These are phyloP conservation scores for Clohesyomyces aquaticus DNA, from an alignment of 495 filamentous ascomycete species.

Conservation along the genomic window DNA sequence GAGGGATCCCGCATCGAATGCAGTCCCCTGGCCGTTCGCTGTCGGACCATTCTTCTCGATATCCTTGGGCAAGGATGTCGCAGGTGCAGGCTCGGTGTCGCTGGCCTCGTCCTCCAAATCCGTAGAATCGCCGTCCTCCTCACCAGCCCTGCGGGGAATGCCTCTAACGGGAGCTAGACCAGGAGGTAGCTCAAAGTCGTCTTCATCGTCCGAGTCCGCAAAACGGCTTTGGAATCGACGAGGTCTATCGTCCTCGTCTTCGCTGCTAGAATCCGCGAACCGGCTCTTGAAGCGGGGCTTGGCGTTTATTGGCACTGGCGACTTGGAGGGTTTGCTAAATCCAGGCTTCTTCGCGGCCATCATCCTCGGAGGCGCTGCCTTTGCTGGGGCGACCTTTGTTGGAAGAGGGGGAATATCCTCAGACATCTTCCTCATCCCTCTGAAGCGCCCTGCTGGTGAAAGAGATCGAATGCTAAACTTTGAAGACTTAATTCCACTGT, in stretches of 20 bases:
- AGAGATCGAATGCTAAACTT: conserved; percentile 52
- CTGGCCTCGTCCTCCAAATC: conserved; percentile 66
- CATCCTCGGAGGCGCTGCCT: conserved; percentile 42
- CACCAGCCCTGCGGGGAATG: conserved; percentile 61
- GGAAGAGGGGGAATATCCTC: conserved; percentile 52
- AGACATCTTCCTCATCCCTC: conserved; percentile 9
- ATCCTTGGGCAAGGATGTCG: conserved; percentile 18
- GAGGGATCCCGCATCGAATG: conserved; percentile 27
- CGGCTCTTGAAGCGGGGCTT: conserved; percentile 53
- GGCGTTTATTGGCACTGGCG: conserved; percentile 39
- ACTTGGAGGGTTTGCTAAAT: conserved; percentile 54
- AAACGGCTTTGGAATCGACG: conserved; percentile 68
- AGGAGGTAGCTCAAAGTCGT: conserved; percentile 37
- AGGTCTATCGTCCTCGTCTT: conserved; percentile 62
- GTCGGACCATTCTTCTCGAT: conserved; percentile 35
- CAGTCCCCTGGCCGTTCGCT: conserved; percentile 36
- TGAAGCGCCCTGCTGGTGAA: conserved; percentile 46
- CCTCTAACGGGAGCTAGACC: conserved; percentile 64
- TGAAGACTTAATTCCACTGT: conserved; percentile 36
- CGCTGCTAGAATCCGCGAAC: conserved; percentile 75
- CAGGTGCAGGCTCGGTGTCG: conserved; percentile 39
- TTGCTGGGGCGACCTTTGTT: no score
- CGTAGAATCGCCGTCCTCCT: conserved; percentile 64
- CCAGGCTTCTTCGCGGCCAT: conserved; percentile 25
- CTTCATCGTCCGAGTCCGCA: conserved; percentile 79